Evolutionary conservation across 1,139 yeast species (phyloP), one percentile per base, ranked within the genome.

Genomic region (Candida sp.): DNA sequence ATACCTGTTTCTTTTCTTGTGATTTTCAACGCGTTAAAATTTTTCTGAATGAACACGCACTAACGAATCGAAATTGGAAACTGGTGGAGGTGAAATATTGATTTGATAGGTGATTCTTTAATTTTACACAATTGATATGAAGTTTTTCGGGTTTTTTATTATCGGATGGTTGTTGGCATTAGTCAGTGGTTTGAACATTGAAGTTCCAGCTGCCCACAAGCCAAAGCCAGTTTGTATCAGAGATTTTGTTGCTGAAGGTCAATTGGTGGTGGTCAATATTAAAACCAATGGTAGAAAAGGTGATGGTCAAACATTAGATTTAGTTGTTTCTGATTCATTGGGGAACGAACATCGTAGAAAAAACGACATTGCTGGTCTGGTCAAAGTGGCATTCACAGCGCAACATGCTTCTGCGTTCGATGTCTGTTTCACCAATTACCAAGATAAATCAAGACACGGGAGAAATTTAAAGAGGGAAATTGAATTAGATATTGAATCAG

Each of bases 401-500:
- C 88, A 84, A 58, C 76, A 84, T 39, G 82, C 87, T 50, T 87
- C 95, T 35, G 88, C 96, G 2, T 82, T 93, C 61, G 98, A 93
- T 63, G 81, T 93, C 42, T 93, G 99, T 66, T 87, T 93, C 68
- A 86, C 84, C 50, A 93, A 93, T 64, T 64, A 70, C 43, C 57
- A 70, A 50, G 75, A 79, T 46, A 61, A 64, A 41, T 66, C 63
- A 43, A 50, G 56, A 52, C 56, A 64, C 47, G 65, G 67, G 45
- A 56, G 70, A 39, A 50, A 52, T 36, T 58, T 77, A 51, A 61
- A 70, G 38, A 79, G 91, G 66, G 83, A 84, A 45, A 73, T 93
- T 54, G 97, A 90, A 60, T 74, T 93, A 58, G 97, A 91, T 53
- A 86, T 93, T 46, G 98, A 93, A 66, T 84, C 91, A 51, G 99